Base-by-base conservation (phyloP, 805 yeast genomes). In the Candida endomychidarum region DNA sequence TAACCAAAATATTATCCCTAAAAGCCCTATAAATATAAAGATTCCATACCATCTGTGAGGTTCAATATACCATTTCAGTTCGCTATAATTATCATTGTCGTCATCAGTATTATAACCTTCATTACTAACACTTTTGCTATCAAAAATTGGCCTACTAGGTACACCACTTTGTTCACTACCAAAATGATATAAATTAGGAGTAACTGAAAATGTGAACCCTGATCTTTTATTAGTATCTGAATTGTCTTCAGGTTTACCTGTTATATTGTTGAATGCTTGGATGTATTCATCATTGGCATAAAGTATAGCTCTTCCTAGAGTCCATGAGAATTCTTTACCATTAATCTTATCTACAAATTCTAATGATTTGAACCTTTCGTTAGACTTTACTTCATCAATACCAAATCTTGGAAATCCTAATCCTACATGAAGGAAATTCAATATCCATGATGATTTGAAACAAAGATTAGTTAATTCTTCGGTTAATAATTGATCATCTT, bases 401-500 rank as follows among this genome's bases (percentile, higher is more conserved):
- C 75, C 78, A 45, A 67, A 65, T 36, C 78, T 56, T 10, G 81
- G 79, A 51, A 80, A 76, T 1, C 83, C 83, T 12, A 80, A 58
- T 0, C 85, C 85, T 21, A 76, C 63, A 50, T 80, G 85, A 21
- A 80, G 58, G 15, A 82, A 67, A 47, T 71, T 74, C 20, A 78
- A 58, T 12, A 81, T 63, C 77, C 84, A 81, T 2, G 78, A 67
- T 0, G 84, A 67, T 49, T 76, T 78, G 62, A 81, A 82, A 51
- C 89, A 82, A 7, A 79, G 50, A 36, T 74, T 75, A 1, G 75
- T 56, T 9, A 78, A 54, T 24, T 77, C 83, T 5, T 64, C 70
- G 42, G 67, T 66, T 2, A 60, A 52, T 17, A 72, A 45, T 25
- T 66, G 71, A 3, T 49, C 38, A 8, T 52, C 48, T 6, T 46